These are phyloP conservation scores for Pseudogymnoascus sp. DNA, from an alignment of 2,329 filamentous ascomycete genomes.

Conservation along the genomic window DNA sequence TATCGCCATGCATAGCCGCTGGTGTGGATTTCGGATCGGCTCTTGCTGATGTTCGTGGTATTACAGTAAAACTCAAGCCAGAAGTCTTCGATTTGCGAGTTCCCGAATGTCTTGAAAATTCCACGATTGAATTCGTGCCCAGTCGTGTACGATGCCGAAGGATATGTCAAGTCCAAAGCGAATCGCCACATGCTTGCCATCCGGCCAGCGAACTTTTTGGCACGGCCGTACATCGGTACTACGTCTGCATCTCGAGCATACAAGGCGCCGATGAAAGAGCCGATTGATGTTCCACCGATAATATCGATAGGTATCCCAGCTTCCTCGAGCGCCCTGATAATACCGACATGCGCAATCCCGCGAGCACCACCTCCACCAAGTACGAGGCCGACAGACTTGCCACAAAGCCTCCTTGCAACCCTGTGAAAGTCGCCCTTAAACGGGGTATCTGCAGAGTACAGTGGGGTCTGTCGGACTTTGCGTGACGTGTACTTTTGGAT, in stretches of 20 bases:
- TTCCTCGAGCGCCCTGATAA: conserved; percentile 92
- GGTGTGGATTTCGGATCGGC: conserved; percentile 83
- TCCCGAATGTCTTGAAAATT: conserved; percentile 96
- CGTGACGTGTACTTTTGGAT: conserved; percentile 97
- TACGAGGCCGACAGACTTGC: conserved; percentile 89
- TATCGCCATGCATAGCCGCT: conserved; percentile 98
- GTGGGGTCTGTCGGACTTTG: conserved; percentile 76
- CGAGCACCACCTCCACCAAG: conserved; percentile 88
- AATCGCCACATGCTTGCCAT: conserved; percentile 99
- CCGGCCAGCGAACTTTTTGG: conserved; percentile 95
- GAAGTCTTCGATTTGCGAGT: conserved; percentile 96
- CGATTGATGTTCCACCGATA: conserved; percentile 91
- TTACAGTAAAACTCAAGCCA: conserved; percentile 99
- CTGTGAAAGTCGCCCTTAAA: conserved; percentile 97
- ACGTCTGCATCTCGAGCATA: conserved; percentile 96
- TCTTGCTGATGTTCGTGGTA: conserved; percentile 97
- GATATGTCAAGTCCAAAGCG: conserved; percentile 89
- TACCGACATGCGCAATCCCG: conserved; percentile 85
- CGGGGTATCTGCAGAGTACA: conserved; percentile 84
- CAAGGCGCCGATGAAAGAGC: conserved; percentile 86
- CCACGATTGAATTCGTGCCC: conserved; percentile 98
- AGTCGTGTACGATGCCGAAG: conserved; percentile 92
- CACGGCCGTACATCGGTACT: conserved; percentile 91
- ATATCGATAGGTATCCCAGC: conserved; percentile 94
- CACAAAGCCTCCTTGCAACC: conserved; percentile 79